Percentiles rank a stretch among this genome's conserved stretches.
phyloP scores from a whole-genome alignment of 1,139 yeast species.

The Hanseniaspora uvarum region DNA sequence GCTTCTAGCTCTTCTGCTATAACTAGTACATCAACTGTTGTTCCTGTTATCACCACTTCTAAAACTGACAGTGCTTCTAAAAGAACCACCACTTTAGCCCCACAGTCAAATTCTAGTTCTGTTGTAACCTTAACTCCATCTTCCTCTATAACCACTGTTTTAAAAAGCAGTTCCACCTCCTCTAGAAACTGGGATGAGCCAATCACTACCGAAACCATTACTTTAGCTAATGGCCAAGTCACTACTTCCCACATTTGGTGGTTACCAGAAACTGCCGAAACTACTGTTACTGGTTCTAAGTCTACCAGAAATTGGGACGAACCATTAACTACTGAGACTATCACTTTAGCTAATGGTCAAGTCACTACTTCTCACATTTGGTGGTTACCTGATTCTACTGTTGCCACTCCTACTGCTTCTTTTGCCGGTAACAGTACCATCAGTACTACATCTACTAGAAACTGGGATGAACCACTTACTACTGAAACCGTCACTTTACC shows the following conservation, averaged over 20 bases:
- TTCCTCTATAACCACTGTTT: not conserved
- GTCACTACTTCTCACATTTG: conserved; percentile 18
- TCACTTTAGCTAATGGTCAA: conserved; percentile 15
- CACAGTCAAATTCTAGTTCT: conserved; percentile 5
- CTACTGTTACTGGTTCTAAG: not conserved
- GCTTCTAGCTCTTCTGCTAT: not conserved
- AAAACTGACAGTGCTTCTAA: conserved; percentile 1
- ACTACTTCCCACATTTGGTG: conserved; percentile 18
- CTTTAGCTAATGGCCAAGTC: conserved; percentile 17
- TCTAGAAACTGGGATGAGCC: conserved; percentile 16
- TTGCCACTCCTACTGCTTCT: not conserved
- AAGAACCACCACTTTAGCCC: conserved; percentile 14
- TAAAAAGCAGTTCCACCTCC: conserved; percentile 4
- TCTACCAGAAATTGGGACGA: conserved; percentile 17
- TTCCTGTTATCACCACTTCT: conserved; percentile 2
- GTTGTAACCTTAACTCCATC: conserved; percentile 10
- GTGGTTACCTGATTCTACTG: conserved; percentile 18
- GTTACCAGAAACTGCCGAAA: conserved; percentile 17
- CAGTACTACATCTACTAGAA: conserved; percentile 16
- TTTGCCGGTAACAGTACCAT: not conserved
- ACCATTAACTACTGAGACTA: conserved; percentile 13
- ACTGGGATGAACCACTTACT: conserved; percentile 13
- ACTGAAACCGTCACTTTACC: conserved; percentile 15
- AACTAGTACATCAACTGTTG: conserved; percentile 10
- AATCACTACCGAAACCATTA: conserved; percentile 12